Conservation (phyloP, 257 asterid genomes). For the Verbascum thapsus region DNA sequence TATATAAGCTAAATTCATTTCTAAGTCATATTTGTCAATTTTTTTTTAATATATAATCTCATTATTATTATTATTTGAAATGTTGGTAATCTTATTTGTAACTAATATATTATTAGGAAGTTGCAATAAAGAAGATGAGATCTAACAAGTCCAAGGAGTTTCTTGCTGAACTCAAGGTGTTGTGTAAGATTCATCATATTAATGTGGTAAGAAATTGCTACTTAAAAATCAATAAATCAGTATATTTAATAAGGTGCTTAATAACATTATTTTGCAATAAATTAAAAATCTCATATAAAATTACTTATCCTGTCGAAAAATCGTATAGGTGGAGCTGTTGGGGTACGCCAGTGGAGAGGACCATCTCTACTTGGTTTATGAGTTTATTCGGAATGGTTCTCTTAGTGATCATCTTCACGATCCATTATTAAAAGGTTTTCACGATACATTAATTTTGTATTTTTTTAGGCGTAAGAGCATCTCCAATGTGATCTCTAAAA, state of each 20-base stretch:
- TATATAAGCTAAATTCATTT: background rate
- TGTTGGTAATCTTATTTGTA: background rate
- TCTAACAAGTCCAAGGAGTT: slow-evolving; percentile 85
- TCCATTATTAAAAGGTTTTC: slow-evolving; percentile 72
- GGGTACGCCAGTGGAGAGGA: slow-evolving; percentile 87
- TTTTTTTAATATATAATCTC: no score
- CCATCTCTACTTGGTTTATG: slow-evolving; percentile 79
- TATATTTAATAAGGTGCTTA: no score
- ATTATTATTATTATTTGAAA: no score
- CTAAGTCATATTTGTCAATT: background rate
- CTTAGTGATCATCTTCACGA: slow-evolving; percentile 78
- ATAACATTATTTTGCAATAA: no score
- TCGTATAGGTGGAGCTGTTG: slow-evolving; percentile 71
- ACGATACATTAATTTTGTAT: background rate
- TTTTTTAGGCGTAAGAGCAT: background rate
- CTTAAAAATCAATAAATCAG: background rate
- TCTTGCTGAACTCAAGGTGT: slow-evolving; percentile 77
- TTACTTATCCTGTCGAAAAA: slow-evolving; percentile 13
- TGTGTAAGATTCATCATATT: slow-evolving; percentile 85
- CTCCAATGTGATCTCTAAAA: no score
- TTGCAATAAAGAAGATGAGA: slow-evolving; percentile 89
- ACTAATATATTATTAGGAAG: slow-evolving; percentile 49
- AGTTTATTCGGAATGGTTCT: slow-evolving; percentile 66
- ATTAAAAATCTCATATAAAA: no score
- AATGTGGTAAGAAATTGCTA: slow-evolving; percentile 65